Evolutionary conservation across 2,329 filamentous ascomycete genomes (phyloP).

Genomic region (Lojkania enalia): DNA sequence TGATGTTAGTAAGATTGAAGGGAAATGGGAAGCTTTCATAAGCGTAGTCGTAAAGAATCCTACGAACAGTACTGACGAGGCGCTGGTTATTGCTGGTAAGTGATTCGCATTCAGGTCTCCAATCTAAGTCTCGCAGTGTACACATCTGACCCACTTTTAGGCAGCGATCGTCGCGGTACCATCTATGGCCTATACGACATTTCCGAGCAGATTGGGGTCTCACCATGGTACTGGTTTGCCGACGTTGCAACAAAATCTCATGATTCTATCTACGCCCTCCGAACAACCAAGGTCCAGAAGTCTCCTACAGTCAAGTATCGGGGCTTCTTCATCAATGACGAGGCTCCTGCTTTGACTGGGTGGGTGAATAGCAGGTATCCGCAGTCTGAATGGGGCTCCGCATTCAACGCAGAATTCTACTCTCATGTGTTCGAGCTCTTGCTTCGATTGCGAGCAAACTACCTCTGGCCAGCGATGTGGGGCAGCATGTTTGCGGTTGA

Average conservation of each 20-base stretch:
- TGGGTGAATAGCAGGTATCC: constrained; percentile 62
- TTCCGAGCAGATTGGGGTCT: constrained; percentile 74
- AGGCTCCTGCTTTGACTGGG: constrained; percentile 67
- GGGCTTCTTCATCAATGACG: constrained; percentile 72
- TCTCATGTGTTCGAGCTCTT: constrained; percentile 70
- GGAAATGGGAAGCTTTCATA: constrained; percentile 71
- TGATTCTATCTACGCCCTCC: constrained; percentile 59
- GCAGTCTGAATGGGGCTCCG: constrained; percentile 47
- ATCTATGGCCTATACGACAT: constrained; percentile 74
- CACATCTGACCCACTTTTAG: constrained; percentile 26
- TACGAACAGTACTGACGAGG: constrained; percentile 58
- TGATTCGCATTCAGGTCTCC: neutral
- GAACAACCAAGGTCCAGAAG: constrained; percentile 59
- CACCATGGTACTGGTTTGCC: constrained; percentile 71
- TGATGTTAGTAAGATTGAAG: constrained; percentile 60
- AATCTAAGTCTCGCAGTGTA: constrained; percentile 11
- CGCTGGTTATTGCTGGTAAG: constrained; percentile 66
- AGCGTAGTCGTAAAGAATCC: constrained; percentile 63
- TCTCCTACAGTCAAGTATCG: constrained; percentile 68
- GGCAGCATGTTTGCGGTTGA: constrained; percentile 72
- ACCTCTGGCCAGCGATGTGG: constrained; percentile 76
- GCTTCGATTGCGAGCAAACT: constrained; percentile 71
- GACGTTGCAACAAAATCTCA: constrained; percentile 61
- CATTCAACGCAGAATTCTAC: constrained; percentile 65
- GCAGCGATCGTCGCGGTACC: constrained; percentile 65